Base-by-base conservation (phyloP, 2,329 filamentous ascomycete genomes). In the Penicillium sp. region DNA sequence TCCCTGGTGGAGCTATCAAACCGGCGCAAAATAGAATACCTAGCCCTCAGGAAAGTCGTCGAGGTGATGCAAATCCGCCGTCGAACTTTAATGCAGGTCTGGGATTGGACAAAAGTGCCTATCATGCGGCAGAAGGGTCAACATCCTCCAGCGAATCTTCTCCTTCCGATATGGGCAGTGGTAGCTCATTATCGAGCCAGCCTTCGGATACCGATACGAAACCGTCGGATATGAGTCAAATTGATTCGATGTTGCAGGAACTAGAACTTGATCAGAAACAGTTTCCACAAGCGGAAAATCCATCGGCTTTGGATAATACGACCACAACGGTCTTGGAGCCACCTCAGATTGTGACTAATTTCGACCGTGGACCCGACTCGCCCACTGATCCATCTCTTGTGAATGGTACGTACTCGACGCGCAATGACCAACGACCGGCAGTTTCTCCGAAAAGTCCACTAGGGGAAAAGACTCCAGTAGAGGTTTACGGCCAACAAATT, bases 101-200 rank as follows among this genome's bases (percentile, higher is more conserved):
- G 11, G 73, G 72, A 24, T 61, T 75, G 0, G 79, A 81, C 33
- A 59, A 55, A 28, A 87, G 87, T 63, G 82, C 84, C 0, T 87
- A 88, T 63, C 85, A 89, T 63, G 79, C 81, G 3, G 75, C 83
- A 0, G 83, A 84, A 1, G 81, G 83, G 59, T 90, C 87, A 1
- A 80, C 81, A 24, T 86, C 85, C 0, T 90, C 87, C 0, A 84
- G 81, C 18, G 79, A 80, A 46, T 89, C 86, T 2, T 81, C 78
- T 0, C 81, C 79, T 40, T 87, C 84, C 55, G 79, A 80, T n/a
- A 74, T 72, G 1, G 83, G 83, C 63, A 81, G 82, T 59, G 74
- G 81, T 1, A 89, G 86, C 64, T 87, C 86, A 7, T 78, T 79
- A 59, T 85, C 84, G 3, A 86, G 81, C 60, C 79, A 83, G 3